Evolutionary conservation across 2,329 filamentous ascomycete species (phyloP), one percentile per base, ranked within the genome.

Genomic region (Diaporthe ilicicola): DNA sequence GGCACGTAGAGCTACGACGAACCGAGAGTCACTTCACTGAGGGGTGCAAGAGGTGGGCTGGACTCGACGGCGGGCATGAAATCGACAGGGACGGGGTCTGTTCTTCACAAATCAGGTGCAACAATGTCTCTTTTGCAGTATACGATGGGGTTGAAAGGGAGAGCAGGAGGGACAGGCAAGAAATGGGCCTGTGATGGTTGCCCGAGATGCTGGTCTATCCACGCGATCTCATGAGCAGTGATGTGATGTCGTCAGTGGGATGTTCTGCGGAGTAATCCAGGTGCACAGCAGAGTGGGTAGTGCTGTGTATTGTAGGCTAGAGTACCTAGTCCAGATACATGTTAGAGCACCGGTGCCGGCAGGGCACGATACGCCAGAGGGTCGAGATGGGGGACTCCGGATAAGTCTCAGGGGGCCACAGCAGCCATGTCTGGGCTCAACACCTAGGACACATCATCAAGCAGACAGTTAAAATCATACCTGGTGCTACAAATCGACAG

Each of bases 231-330:
- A 64, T 29, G 7, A 34, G 59, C 37, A 39, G 37, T 34, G 32
- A 34, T 34, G 32, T 64, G 59, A 64, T 64, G 59, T 64, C 59
- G 59, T 64, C 59, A 64, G 59, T 64, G 59, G 59, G 44, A 64
- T 64, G 59, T 17, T 27, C 59, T 62, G 59, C 59, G 44, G 59
- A 64, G 59, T 64, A 64, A 64, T 64, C 44, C 22, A 48, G 59
- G 29, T 37, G 44, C 59, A 64, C 5, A 39, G 37, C 37, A 39
- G 37, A 15, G 37, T 15, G 37, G 13, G 37, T 39, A 39, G 37
- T 15, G 37, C 13, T 39, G 59, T 19, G 29, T 64, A n/a, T 39
- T 5, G 4, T 27, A 46, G 37, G 56, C 56, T 29, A 39, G 15
- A 29, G 37, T 2, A 27, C 1, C 19, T 48, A 50, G 6, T 24